These are phyloP conservation scores for Grigorovia humatica DNA, from an alignment of 805 yeast genomes.

Conservation along the genomic window DNA sequence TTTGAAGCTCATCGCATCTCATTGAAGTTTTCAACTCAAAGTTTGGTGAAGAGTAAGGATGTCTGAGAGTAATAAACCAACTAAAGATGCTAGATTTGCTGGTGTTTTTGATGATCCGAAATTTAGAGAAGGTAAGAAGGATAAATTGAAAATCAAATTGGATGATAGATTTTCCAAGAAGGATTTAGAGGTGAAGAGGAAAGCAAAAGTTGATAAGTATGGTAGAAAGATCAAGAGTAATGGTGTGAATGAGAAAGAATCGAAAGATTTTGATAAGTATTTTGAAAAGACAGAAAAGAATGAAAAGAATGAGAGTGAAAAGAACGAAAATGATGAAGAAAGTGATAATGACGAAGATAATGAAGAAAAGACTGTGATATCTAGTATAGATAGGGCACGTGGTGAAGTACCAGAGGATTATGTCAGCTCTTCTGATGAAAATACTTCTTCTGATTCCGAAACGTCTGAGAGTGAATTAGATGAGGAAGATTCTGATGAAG, in stretches of 20 bases:
- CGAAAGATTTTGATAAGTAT: conserved; percentile 51
- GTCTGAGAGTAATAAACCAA: conserved; percentile 21
- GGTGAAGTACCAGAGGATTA: conserved; percentile 46
- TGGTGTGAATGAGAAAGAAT: conserved; percentile 28
- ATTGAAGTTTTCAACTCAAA: too few relatives aligned
- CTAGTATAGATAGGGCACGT: conserved; percentile 48
- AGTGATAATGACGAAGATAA: conserved; percentile 4
- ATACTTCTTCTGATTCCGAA: conserved; percentile 38
- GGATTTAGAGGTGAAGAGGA: conserved; percentile 47
- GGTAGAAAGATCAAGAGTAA: conserved; percentile 56
- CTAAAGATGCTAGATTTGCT: conserved; percentile 67
- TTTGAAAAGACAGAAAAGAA: conserved; percentile 34
- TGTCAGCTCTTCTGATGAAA: conserved; percentile 35
- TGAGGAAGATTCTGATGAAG: conserved; percentile 45
- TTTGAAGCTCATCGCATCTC: neutral
- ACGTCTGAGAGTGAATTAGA: conserved; percentile 34
- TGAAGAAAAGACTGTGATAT: conserved; percentile 1
- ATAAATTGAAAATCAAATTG: conserved; percentile 61
- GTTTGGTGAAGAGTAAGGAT: conserved; percentile 1
- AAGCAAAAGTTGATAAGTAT: conserved; percentile 68
- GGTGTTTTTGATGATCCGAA: conserved; percentile 80
- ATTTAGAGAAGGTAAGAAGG: conserved; percentile 63
- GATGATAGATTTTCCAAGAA: conserved; percentile 76
- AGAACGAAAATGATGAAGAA: conserved; percentile 13
- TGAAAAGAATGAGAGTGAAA: conserved; percentile 23